Evolutionary conservation across 345 rosid species (phyloP).

Genomic region (Boechera stricta): DNA sequence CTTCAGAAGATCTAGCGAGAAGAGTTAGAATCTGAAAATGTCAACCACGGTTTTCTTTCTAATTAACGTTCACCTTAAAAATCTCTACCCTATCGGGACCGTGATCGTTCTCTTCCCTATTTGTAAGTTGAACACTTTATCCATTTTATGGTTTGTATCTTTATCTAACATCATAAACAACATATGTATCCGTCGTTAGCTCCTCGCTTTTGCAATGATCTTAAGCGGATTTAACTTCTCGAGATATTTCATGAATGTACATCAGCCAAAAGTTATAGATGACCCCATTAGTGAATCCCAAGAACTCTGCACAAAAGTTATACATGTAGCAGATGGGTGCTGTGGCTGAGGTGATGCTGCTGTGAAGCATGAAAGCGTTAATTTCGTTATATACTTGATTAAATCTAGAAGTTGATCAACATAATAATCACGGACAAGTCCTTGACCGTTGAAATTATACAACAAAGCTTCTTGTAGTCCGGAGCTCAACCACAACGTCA

Average conservation of each 20-base stretch:
- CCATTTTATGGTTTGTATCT: neutral
- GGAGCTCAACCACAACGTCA: slow-evolving; percentile 68
- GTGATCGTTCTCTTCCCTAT: neutral
- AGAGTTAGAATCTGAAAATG: too few species aligned
- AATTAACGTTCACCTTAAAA: neutral
- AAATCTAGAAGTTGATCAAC: slow-evolving; percentile 54
- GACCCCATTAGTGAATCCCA: neutral
- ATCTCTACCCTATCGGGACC: neutral
- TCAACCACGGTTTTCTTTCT: neutral
- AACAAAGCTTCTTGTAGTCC: slow-evolving; percentile 73
- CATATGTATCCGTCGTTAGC: too few species aligned
- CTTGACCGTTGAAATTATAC: slow-evolving; percentile 48
- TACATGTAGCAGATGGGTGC: slow-evolving; percentile 36
- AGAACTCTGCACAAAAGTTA: neutral
- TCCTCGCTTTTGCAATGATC: neutral
- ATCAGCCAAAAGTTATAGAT: neutral
- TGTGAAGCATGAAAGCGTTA: slow-evolving; percentile 51
- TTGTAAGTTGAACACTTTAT: neutral
- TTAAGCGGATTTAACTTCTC: neutral
- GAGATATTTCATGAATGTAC: slow-evolving; percentile 15
- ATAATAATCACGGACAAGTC: slow-evolving; percentile 32
- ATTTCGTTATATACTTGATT: slow-evolving; percentile 50
- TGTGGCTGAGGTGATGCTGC: slow-evolving; percentile 45
- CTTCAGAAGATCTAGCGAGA: too few species aligned
- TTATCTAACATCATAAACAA: too few species aligned